phyloP scores from a whole-genome alignment of 1,139 yeast species.

The Yamadazyma blattariae region DNA sequence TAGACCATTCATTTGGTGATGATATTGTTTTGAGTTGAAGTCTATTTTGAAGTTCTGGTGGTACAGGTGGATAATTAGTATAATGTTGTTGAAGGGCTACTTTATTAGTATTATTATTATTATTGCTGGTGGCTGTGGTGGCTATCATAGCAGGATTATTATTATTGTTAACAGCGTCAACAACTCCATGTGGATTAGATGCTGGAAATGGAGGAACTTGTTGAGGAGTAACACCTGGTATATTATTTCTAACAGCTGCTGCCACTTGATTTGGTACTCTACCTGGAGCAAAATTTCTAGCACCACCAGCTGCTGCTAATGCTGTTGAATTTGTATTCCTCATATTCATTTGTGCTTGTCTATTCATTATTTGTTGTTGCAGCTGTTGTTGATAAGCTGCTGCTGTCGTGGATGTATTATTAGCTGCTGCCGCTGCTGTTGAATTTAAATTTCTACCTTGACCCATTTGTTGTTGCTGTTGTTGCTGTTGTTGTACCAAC shows the following conservation, averaged over 20 bases:
- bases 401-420: too few species aligned
- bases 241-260: neutral
- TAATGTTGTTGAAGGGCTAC: conserved; percentile 5
- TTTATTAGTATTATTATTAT: conserved; percentile 6
- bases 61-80: conserved; percentile 14
- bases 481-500: conserved; percentile 4
- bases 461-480: conserved; percentile 4
- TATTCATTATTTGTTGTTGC: conserved; percentile 4
- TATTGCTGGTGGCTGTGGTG: conserved; percentile 5
- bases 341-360: conserved; percentile 9
- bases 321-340: conserved; percentile 9
- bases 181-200: neutral
- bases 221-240: neutral
- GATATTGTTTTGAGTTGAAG: conserved; percentile 19
- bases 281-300: neutral
- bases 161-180: too few species aligned
- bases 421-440: too few species aligned
- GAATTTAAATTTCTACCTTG: too few species aligned
- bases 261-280: neutral
- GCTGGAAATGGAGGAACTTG: neutral
- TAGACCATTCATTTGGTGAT: conserved; percentile 54
- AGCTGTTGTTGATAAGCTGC: conserved; percentile 5
- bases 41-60: conserved; percentile 21
- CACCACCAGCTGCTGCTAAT: conserved; percentile 7
- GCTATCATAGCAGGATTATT: neutral